Conservation (phyloP, 148 eudicot genomes). For the Salicornia ramosissima region DNA sequence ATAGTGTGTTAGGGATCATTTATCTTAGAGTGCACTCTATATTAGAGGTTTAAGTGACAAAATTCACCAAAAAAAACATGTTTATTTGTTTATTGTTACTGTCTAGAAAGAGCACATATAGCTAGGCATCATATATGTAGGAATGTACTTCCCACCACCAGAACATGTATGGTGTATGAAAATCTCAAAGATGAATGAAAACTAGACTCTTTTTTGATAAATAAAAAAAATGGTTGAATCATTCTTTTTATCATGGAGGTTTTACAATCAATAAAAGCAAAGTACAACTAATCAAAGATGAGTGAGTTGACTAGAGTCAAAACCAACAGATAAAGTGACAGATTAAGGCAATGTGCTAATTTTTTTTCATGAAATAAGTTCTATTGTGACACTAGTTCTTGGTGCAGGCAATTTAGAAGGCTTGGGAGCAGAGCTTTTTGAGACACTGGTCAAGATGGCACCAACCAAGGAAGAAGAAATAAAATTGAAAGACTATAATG, state of each 20-base stretch:
- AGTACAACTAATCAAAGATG: not conserved
- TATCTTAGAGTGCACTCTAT: not conserved
- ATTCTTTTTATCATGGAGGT: not conserved
- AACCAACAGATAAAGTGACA: not conserved
- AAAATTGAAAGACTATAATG: constrained; percentile 70
- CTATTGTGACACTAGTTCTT: not conserved
- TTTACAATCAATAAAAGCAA: not conserved
- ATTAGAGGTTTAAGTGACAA: not conserved
- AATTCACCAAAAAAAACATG: not conserved
- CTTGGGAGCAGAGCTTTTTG: constrained; percentile 76
- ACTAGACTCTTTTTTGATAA: not conserved
- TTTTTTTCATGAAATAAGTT: not conserved
- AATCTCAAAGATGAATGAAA: not conserved
- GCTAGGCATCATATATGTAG: not conserved
- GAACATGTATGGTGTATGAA: not conserved
- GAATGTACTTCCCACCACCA: not conserved
- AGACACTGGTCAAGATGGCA: constrained; percentile 92
- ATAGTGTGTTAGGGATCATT: not conserved
- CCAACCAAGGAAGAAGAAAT: constrained; percentile 97
- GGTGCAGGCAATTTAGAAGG: constrained; percentile 77
- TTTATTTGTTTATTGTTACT: not conserved
- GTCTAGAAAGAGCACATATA: not conserved
- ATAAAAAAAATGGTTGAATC: not conserved
- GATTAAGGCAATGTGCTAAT: not conserved
- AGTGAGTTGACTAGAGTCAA: too few species aligned